Evolutionary conservation across 129 eudicot species (phyloP).

Genomic region (Chrysanthemum makinoi): DNA sequence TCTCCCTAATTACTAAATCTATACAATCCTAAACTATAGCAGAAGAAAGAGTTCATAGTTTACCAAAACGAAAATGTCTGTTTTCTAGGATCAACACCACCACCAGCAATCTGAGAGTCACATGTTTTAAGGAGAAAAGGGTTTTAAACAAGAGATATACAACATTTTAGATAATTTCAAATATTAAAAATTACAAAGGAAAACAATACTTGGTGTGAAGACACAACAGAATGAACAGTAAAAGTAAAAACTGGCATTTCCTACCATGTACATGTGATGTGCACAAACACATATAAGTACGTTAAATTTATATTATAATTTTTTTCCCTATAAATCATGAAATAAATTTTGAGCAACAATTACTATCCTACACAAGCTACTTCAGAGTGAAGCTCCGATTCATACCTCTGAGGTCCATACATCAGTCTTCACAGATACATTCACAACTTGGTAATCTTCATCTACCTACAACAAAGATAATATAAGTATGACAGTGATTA

Average conservation of each 20-base stretch:
- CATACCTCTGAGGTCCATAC: constrained; percentile 59
- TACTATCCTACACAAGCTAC: constrained; percentile 18
- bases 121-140: not conserved
- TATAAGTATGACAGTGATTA: not conserved
- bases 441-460: constrained; percentile 80
- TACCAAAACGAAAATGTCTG: constrained; percentile 71
- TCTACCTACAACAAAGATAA: constrained; percentile 50
- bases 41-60: constrained; percentile 5
- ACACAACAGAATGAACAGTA: constrained; percentile 20
- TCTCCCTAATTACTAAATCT: too few species aligned
- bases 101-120: constrained; percentile 52
- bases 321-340: not conserved
- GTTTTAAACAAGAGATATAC: constrained; percentile 15
- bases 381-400: constrained; percentile 10
- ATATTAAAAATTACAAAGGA: not conserved
- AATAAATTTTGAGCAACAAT: not conserved
- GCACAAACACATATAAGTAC: constrained; percentile 13
- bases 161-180: constrained; percentile 7
- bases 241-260: not conserved
- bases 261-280: constrained; percentile 17
- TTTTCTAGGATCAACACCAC: constrained; percentile 71
- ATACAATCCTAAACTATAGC: constrained; percentile 9
- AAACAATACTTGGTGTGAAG: not conserved
- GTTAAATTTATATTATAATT: too few species aligned
- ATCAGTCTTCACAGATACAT: constrained; percentile 68